A percentile compares a stretch with the other conserved stretches of the same genome.
phyloP scores from a whole-genome alignment of 1,284 basidiomycete genomes.

The Austroboletus olivaceoglutinosus region DNA sequence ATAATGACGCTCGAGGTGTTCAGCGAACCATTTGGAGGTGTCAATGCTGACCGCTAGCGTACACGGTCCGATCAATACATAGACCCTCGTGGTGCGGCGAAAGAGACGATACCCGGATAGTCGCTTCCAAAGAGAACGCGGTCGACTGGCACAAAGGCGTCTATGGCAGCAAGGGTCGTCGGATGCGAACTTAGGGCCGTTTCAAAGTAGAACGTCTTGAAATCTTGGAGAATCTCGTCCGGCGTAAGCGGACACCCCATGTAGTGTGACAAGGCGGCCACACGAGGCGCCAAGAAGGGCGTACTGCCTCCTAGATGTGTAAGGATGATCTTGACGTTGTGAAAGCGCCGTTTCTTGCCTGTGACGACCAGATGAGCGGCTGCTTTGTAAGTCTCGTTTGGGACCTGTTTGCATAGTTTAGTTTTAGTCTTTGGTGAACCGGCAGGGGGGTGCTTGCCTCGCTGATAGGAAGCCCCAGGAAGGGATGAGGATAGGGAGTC shows the following conservation, averaged over 20 bases:
- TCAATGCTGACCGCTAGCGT: conserved; percentile 52
- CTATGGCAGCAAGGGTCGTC: conserved; percentile 47
- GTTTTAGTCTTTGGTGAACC: conserved; percentile 15
- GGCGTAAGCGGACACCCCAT: conserved; percentile 62
- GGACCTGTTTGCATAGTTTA: conserved; percentile 47
- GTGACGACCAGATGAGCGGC: conserved; percentile 71
- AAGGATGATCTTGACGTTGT: conserved; percentile 59
- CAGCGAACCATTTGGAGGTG: conserved; percentile 59
- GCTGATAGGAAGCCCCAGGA: conserved; percentile 63
- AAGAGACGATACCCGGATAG: conserved; percentile 54
- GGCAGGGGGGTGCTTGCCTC: conserved; percentile 46
- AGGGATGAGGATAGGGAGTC: conserved; percentile 57
- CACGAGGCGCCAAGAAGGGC: conserved; percentile 59
- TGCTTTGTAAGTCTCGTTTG: conserved; percentile 76
- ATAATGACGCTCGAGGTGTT: conserved; percentile 49
- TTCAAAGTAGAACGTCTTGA: conserved; percentile 68
- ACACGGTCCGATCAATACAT: conserved; percentile 3
- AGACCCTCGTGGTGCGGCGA: not conserved
- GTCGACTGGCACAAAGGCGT: conserved; percentile 46
- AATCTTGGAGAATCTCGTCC: conserved; percentile 63
- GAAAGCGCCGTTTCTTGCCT: conserved; percentile 60
- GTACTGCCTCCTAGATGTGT: conserved; percentile 67
- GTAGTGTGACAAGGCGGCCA: conserved; percentile 59
- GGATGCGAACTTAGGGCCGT: conserved; percentile 61
- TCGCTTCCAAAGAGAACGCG: conserved; percentile 68